phyloP scores from a whole-genome alignment of 163 green algal species.

The Chlorella variabilis region DNA sequence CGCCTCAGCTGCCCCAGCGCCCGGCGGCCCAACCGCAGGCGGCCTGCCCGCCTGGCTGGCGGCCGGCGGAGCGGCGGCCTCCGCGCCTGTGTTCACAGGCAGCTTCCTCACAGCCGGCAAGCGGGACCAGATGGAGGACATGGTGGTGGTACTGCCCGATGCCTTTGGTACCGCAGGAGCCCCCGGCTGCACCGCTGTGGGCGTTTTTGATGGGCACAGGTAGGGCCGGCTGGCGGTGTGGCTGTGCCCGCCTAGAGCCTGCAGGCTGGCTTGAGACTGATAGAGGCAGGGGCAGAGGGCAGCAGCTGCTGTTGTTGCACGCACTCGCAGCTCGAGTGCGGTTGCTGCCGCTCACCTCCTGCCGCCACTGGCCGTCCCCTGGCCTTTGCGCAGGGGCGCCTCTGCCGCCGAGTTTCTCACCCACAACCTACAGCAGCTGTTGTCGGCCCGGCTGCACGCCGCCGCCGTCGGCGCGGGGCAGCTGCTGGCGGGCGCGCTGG shows the following conservation, averaged over 20 bases:
- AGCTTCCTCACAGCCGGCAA: neutral
- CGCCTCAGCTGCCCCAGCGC: neutral
- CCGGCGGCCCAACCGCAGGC: neutral
- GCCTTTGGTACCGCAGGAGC: neutral
- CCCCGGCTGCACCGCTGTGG: slow-evolving; percentile 49
- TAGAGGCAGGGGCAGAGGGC: too few species aligned
- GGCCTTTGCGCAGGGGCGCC: slow-evolving; percentile 20
- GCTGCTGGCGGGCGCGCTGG: slow-evolving; percentile 40
- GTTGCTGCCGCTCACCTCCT: too few species aligned
- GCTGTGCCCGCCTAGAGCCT: slow-evolving; percentile 46
- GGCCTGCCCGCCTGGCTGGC: slow-evolving; percentile 18
- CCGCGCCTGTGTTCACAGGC: neutral
- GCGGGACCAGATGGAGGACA: slow-evolving; percentile 85
- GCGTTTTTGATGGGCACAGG: slow-evolving; percentile 92
- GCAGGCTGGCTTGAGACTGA: slow-evolving; percentile 3
- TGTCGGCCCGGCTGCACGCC: slow-evolving; percentile 21
- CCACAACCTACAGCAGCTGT: slow-evolving; percentile 6
- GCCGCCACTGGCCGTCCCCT: too few species aligned
- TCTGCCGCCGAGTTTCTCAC: slow-evolving; percentile 30
- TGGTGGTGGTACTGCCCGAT: slow-evolving; percentile 58
- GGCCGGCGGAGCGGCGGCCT: neutral
- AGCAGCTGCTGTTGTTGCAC: too few species aligned
- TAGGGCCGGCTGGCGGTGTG: slow-evolving; percentile 69
- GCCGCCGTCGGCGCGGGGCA: slow-evolving; percentile 5
- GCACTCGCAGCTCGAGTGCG: too few species aligned